Percentiles rank a stretch among this genome's conserved stretches.
These are phyloP conservation scores for Ceratocystis huliohia DNA, from an alignment of 2,329 filamentous ascomycete genomes.

Conservation along the genomic window DNA sequence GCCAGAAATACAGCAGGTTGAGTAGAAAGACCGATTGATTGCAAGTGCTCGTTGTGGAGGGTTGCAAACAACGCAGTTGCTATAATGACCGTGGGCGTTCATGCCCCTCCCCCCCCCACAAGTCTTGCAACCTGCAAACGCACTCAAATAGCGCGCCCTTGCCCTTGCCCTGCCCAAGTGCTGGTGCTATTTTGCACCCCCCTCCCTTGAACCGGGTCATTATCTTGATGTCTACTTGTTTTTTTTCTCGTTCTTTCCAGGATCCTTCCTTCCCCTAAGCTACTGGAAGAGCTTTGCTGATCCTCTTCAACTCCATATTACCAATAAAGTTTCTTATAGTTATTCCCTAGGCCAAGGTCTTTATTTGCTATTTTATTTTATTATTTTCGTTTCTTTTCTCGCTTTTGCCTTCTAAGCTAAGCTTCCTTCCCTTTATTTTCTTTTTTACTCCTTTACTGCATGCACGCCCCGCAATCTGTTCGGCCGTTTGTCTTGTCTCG, in stretches of 20 bases:
- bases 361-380: background rate
- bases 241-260: background rate
- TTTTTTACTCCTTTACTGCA: background rate
- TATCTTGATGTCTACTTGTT: background rate
- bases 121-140: background rate
- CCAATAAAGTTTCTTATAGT: constrained; percentile 13
- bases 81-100: background rate
- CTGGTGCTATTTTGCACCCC: no score
- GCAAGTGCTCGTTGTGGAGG: no score
- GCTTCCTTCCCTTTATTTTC: constrained; percentile 7
- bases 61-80: no score
- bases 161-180: no score
- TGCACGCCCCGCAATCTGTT: background rate
- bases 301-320: constrained; percentile 11
- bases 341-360: background rate
- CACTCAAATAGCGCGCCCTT: background rate
- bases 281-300: constrained; percentile 15
- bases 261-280: background rate
- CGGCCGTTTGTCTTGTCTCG: background rate
- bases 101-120: background rate
- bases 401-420: background rate
- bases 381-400: background rate
- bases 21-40: no score
- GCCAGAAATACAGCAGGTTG: background rate
- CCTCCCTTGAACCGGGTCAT: background rate